Evolutionary conservation across 2,329 filamentous ascomycete genomes (phyloP).

Genomic region (Alternaria dauci): DNA sequence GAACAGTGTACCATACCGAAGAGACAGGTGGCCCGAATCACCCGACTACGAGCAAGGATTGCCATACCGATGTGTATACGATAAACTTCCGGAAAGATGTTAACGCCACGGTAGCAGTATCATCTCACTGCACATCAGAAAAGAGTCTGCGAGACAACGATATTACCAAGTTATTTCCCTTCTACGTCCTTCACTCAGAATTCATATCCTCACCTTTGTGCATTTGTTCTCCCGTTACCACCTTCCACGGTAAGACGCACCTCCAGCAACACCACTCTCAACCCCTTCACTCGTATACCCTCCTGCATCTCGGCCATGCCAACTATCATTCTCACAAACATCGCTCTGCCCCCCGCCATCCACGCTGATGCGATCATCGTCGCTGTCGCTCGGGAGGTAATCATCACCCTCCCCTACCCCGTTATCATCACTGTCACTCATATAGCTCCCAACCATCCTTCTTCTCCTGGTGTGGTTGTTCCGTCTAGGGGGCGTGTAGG

Average conservation of each 20-base stretch:
- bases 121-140: not conserved
- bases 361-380: not conserved
- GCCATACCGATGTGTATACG: not conserved
- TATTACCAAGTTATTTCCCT: not conserved
- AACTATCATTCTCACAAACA: not conserved
- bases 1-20: conserved; percentile 19
- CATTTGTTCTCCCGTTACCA: not conserved
- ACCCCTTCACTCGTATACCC: conserved; percentile 3
- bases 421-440: conserved; percentile 5
- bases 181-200: not conserved
- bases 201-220: not conserved
- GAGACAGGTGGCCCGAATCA: not conserved
- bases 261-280: not conserved
- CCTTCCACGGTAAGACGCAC: not conserved
- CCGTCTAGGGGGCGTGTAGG: not conserved
- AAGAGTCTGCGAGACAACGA: not conserved
- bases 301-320: not conserved
- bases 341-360: not conserved
- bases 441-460: not conserved
- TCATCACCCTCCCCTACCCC: conserved; percentile 10
- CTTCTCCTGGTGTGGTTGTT: not conserved
- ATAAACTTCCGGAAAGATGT: not conserved
- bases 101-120: not conserved
- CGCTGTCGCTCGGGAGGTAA: conserved; percentile 4
- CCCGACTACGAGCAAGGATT: not conserved